phyloP scores from a whole-genome alignment of 2,329 filamentous ascomycete species.

The Aspergillus uvarum region DNA sequence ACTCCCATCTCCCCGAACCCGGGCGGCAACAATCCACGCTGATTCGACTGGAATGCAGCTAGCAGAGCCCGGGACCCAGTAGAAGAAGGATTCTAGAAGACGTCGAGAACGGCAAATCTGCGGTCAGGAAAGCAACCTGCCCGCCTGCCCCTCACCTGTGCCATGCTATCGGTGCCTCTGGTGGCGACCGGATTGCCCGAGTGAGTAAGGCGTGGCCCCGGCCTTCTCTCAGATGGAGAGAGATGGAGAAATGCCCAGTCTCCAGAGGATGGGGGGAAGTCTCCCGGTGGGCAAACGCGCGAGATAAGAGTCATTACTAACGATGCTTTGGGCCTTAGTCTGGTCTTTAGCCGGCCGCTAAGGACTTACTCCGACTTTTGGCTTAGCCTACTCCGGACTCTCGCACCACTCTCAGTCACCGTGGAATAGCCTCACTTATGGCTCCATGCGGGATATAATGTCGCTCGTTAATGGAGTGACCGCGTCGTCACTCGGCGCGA shows the following conservation, averaged over 20 bases:
- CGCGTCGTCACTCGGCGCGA: background rate
- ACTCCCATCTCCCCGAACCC: background rate
- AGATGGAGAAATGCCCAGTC: background rate
- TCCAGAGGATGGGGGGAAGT: background rate
- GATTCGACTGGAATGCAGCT: constrained; percentile 18
- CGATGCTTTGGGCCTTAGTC: background rate
- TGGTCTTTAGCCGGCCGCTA: background rate
- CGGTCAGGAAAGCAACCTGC: constrained; percentile 4
- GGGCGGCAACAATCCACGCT: background rate
- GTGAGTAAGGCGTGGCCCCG: background rate
- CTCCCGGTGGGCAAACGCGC: background rate
- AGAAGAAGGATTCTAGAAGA: constrained; percentile 36
- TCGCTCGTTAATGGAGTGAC: background rate
- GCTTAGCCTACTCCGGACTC: constrained; percentile 5
- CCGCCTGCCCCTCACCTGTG: constrained; percentile 9
- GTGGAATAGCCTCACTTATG: constrained; percentile 7
- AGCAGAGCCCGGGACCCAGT: constrained; percentile 17
- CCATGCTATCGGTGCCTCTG: constrained; percentile 10
- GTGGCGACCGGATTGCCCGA: constrained; percentile 6
- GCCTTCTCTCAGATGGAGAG: background rate
- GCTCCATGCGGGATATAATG: constrained; percentile 9
- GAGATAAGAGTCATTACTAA: constrained; percentile 7
- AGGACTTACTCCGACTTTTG: constrained; percentile 2
- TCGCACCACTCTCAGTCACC: background rate
- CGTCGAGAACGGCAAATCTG: constrained; percentile 30